Evolutionary conservation across 768 basidiomycete species (phyloP), one percentile per base, ranked within the genome.

Genomic region (Mycena olivaceomarginata): DNA sequence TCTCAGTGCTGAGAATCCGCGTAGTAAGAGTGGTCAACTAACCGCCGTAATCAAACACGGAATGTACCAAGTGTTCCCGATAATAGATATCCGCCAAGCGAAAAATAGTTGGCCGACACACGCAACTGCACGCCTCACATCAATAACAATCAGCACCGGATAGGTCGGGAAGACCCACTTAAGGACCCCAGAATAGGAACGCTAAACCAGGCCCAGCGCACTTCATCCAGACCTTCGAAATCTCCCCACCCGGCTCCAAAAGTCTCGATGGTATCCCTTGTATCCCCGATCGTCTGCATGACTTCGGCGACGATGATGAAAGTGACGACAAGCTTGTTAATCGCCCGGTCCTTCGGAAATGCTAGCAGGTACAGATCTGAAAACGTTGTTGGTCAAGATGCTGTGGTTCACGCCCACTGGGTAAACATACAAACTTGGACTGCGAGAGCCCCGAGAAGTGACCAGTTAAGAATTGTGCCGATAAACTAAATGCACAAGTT

Each of bases 351-450:
- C 16, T 74, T 73, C 10, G 78, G 89, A 86, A 64, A 85, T 83
- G 80, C 85, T 84, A 71, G 85, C 85, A 31, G 90, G 89, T 76
- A 79, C 4, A 79, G 18, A 62, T 69, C 78, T 79, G 69, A 3
- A 7, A 11, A 66, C 18, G 22, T 13, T n/a, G 51, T 40, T 37
- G 16, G 2, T 56, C 12, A 63, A 57, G 18, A 40, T 22, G n/a
- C n/a, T 56, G 12, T 9, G 8, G 20, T 9, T 10, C 37, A 63
- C 11, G 31, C 31, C 3, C 18, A 20, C 39, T 9, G 18, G 18
- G 15, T 25, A n/a, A 56, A 75, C 74, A 16, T 69, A 69, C 73
- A 74, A 15, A 68, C 59, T 74, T 74, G 73, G 9, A 74, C 67
- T 13, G 56, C 48, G n/a, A 74, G 73, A 15, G 37, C 57, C n/a